phyloP scores from a whole-genome alignment of 306 rosid species.

The Chamaecrista fasciculata region DNA sequence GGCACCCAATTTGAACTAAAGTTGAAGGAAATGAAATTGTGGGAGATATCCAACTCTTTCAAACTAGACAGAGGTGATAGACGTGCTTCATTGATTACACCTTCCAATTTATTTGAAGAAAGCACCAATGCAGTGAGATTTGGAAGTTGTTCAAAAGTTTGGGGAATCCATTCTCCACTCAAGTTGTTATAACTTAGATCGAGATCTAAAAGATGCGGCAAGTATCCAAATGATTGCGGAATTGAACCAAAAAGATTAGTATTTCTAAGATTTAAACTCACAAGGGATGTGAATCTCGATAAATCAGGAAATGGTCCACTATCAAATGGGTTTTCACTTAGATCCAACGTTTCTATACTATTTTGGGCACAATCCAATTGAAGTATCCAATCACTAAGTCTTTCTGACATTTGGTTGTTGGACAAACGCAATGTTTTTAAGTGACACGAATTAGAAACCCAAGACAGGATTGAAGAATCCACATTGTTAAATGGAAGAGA shows the following conservation, averaged over 20 bases:
- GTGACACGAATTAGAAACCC: too few relatives aligned
- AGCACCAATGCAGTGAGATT: too few relatives aligned
- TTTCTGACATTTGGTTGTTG: constrained; percentile 15
- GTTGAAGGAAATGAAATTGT: background rate
- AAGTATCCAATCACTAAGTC: constrained; percentile 10
- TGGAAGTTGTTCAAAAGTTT: too few relatives aligned
- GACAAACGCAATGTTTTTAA: too few relatives aligned
- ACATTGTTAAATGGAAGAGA: constrained; percentile 21
- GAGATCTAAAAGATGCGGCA: background rate
- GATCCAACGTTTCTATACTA: background rate
- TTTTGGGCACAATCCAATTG: constrained; percentile 16
- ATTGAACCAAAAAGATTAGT: background rate
- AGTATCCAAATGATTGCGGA: background rate
- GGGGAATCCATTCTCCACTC: constrained; percentile 16
- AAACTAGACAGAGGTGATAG: constrained; percentile 14
- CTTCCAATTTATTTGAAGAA: too few relatives aligned
- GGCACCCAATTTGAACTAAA: constrained; percentile 34
- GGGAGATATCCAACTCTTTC: accelerated
- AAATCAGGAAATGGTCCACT: background rate
- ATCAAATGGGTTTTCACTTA: background rate
- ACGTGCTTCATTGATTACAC: too few relatives aligned
- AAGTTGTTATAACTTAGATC: constrained; percentile 12
- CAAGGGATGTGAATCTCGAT: background rate
- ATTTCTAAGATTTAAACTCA: background rate
- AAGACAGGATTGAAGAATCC: too few relatives aligned